Percentiles rank a stretch among this genome's conserved stretches.
Conservation (phyloP, 225 moss, liverwort and hornwort species). For the Thuidium tamariscinum region DNA sequence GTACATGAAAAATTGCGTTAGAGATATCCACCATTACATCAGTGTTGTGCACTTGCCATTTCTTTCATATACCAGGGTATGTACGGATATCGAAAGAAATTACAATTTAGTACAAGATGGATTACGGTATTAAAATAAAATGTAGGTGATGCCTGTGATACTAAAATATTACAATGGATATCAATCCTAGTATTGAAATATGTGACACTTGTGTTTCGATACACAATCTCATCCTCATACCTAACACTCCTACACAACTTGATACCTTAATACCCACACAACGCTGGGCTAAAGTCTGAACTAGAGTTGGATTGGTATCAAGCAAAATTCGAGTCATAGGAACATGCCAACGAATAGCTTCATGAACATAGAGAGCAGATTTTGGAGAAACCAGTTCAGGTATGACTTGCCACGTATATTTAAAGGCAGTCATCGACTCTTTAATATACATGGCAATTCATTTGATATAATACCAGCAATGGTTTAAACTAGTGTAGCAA, state of each 20-base stretch:
- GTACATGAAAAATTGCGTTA: not conserved
- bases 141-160: not conserved
- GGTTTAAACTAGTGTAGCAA: not conserved
- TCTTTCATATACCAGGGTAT: not conserved
- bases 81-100: not conserved
- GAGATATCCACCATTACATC: not conserved
- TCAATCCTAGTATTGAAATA: not conserved
- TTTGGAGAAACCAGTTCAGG: not conserved
- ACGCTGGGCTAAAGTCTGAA: not conserved
- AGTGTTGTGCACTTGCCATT: not conserved
- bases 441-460: not conserved
- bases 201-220: not conserved
- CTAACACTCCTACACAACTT: not conserved
- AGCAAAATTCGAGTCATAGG: not conserved
- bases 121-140: not conserved
- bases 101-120: not conserved
- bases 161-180: not conserved
- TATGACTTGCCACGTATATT: not conserved
- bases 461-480: not conserved
- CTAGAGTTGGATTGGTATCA: not conserved
- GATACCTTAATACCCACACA: not conserved
- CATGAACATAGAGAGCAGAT: not conserved
- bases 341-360: not conserved
- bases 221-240: not conserved
- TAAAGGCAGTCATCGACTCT: not conserved